Evolutionary conservation across 2,329 filamentous ascomycete species (phyloP).

Genomic region (Pyricularia pennisetigena): DNA sequence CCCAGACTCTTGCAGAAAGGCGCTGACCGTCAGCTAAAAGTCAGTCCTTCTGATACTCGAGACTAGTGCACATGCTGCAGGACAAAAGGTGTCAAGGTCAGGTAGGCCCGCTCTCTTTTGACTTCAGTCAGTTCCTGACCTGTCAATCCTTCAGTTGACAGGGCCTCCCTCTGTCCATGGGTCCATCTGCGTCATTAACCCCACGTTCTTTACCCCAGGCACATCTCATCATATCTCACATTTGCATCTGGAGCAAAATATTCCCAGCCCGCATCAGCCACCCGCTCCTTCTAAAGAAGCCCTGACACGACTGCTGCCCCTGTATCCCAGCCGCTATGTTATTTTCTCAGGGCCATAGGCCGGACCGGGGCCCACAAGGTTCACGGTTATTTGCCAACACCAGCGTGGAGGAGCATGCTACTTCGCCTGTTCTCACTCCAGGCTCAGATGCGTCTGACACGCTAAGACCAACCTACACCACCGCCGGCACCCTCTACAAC

Average conservation of each 20-base stretch:
- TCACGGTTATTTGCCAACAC: not conserved
- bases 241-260: not conserved
- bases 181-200: not conserved
- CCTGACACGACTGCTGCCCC: not conserved
- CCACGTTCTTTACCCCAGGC: not conserved
- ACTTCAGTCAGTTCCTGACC: not conserved
- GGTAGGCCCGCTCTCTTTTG: not conserved
- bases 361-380: not conserved
- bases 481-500: not conserved
- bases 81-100: not conserved
- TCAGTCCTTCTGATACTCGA: not conserved
- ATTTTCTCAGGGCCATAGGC: not conserved
- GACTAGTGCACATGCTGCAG: not conserved
- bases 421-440: not conserved
- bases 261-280: not conserved
- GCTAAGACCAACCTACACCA: not conserved
- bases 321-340: not conserved
- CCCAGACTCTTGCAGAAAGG: not conserved
- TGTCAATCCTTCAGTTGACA: not conserved
- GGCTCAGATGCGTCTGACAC: not conserved
- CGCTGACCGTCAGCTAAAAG: not conserved
- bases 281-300: not conserved
- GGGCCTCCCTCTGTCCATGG: not conserved
- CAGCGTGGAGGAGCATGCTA: not conserved
- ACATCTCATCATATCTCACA: not conserved